A percentile compares a stretch with the other conserved stretches of the same genome.
These are phyloP conservation scores for Clarireedia sp. DNA, from an alignment of 2,329 filamentous ascomycete species.

Conservation along the genomic window DNA sequence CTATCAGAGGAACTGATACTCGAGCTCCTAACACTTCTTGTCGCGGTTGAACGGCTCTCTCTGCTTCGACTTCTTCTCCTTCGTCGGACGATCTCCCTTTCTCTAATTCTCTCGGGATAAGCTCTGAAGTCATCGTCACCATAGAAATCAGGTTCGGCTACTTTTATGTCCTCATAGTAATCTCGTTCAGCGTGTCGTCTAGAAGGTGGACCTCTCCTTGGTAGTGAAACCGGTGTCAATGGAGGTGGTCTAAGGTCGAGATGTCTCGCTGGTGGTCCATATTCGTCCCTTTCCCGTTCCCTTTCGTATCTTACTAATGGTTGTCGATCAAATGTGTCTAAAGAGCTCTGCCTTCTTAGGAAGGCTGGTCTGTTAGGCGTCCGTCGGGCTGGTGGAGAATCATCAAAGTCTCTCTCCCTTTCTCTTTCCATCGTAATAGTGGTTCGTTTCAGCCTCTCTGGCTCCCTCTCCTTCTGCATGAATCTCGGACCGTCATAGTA, in stretches of 20 bases:
- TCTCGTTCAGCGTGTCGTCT: constrained; percentile 48
- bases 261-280: constrained; percentile 44
- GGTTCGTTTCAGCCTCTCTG: constrained; percentile 27
- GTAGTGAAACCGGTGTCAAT: constrained; percentile 57
- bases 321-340: constrained; percentile 82
- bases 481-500: constrained; percentile 36
- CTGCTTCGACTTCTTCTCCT: constrained; percentile 28
- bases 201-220: constrained; percentile 53
- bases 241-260: constrained; percentile 37
- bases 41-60: constrained; percentile 21
- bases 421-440: constrained; percentile 27
- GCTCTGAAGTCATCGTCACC: constrained; percentile 65
- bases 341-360: constrained; percentile 74
- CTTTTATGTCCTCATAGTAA: constrained; percentile 54
- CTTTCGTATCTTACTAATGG: constrained; percentile 43
- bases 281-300: constrained; percentile 40
- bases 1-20: constrained; percentile 38
- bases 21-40: constrained; percentile 30
- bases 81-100: constrained; percentile 50
- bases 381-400: constrained; percentile 21
- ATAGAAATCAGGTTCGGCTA: constrained; percentile 60
- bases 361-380: constrained; percentile 54
- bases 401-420: constrained; percentile 18
- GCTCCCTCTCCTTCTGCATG: constrained; percentile 40
- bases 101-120: constrained; percentile 50